Evolutionary conservation across 2,329 filamentous ascomycete genomes (phyloP), one percentile per base, ranked within the genome.

Genomic region (Aspergillus aculeatinus): DNA sequence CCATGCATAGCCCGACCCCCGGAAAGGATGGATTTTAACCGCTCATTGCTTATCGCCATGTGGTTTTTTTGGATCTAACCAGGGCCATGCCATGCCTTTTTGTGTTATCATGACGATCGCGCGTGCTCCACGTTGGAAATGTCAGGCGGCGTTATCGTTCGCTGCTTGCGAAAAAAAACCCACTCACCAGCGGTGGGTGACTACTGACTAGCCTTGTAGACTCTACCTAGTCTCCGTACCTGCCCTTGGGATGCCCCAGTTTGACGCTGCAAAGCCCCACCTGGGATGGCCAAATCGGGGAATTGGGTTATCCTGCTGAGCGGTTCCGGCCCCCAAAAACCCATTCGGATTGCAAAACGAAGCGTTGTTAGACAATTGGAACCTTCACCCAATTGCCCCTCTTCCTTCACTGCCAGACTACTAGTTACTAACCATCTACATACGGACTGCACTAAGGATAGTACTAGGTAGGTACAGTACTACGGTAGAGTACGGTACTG

Each of bases 21-120:
- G 35, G 49, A 23, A 42, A 33, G 48, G 29, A 47, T 42, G 53
- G 55, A 42, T 57, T 58, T 56, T 54, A 60, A 55, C 58, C 54
- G 55, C 51, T 51, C 55, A 60, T 59, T 63, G 59, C 63, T 63
- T 65, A 64, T 67, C 60, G 65, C 65, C 65, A 67, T 65, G 65
- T 67, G 65, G 65, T 61, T 55, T 61, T 61, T 53, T 54, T 21
- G 59, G 60, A 64, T 65, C 62, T 61, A 55, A 54, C 14, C 39
- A 60, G 51, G 53, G 42, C 53, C 53, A 55, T 55, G 42, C 53
- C 53, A 55, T 55, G 53, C 53, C 58, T 51, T 31, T 54, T 60
- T 51, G 50, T 48, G 59, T 59, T 66, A 55, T 54, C 60, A 65
- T 57, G 59, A 60, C 56, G 64, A 65, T 65, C 64, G 58, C 51